Base-by-base conservation (phyloP, 1,139 yeast genomes). In the Meyerozyma carpophila region DNA sequence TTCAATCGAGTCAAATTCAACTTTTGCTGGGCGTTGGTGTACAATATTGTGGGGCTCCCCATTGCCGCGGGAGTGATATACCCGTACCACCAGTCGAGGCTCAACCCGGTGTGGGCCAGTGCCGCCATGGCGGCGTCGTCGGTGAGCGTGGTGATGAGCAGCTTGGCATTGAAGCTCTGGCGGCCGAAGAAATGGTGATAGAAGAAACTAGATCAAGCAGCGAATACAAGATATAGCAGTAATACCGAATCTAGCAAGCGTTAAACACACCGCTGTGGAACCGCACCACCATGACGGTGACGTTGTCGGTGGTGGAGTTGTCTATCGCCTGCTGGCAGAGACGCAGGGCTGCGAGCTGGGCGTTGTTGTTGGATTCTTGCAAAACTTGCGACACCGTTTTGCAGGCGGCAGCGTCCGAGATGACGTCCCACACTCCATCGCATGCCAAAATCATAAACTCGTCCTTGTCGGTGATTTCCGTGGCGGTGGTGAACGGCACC, bases 371-470 rank as follows among this genome's bases (percentile, higher is more conserved):
- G 11, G 74, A 65, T n/a, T 50, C 52, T 16, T 54, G 53, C 42
- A 73, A 66, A 18, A 62, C 54, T 32, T 76, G 77, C 32, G 76
- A 69, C 5, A 88, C 82, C 54, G 83, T 63, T 44, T 83, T 82
- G 47, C 94, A 87, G 0, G 97, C 97, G 44, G 77, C 77, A 50
- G 81, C 82, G 57, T 91, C 98, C 6, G 81, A 73, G 43, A 91
- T 74, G 3, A 91, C 96, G 60, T 91, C 98, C 97, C 97, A 91
- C 11, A 91, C 70, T 0, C 98, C 98, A 62, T 91, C 98, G 61
- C 97, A 90, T 1, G 96, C 97, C 47, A 91, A 66, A 43, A 91
- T 90, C 58, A 91, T 61, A 59, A 87, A 89, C 53, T 85, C 81
- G 57, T 88, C 95, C 4, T 70, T 68, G 16, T 66, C 54, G 47